Percentiles rank a stretch among this genome's conserved stretches.
These are phyloP conservation scores for Aspergillus diversus DNA, from an alignment of 495 filamentous ascomycete genomes.

Conservation along the genomic window DNA sequence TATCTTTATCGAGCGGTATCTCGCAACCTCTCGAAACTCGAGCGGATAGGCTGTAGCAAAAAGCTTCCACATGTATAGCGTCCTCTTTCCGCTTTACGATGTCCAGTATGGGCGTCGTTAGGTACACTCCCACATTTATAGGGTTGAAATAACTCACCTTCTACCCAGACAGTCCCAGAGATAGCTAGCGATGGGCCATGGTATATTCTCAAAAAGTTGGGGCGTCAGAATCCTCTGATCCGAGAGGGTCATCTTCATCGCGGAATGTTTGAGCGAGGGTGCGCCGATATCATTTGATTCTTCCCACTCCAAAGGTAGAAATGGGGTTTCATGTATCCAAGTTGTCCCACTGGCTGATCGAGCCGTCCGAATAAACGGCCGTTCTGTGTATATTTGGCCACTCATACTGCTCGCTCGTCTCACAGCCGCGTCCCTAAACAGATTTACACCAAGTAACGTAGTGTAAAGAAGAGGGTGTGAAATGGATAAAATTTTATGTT, in stretches of 20 bases:
- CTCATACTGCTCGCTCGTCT: conserved; percentile 11
- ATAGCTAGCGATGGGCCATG: conserved; percentile 42
- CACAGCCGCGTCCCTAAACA: too few species aligned
- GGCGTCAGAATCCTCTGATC: conserved; percentile 38
- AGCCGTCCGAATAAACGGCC: neutral
- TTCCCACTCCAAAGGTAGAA: conserved; percentile 32
- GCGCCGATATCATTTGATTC: conserved; percentile 30
- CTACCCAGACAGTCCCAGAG: conserved; percentile 43
- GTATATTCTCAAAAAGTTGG: conserved; percentile 35
- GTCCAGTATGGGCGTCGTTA: conserved; percentile 15
- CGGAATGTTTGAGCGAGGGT: conserved; percentile 36
- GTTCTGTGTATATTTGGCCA: conserved; percentile 26
- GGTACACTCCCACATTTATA: neutral
- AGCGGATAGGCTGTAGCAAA: conserved; percentile 39
- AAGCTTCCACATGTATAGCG: conserved; percentile 49
- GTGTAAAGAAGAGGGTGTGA: too few species aligned
- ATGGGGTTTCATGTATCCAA: conserved; percentile 46
- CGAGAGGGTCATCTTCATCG: conserved; percentile 33
- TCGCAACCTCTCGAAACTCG: conserved; percentile 30
- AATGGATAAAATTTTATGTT: too few species aligned
- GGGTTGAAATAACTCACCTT: conserved; percentile 27
- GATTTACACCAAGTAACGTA: too few species aligned
- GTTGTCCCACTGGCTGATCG: conserved; percentile 26
- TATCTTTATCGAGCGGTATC: conserved; percentile 31
- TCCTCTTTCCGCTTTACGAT: conserved; percentile 38